phyloP scores from a whole-genome alignment of 2,329 filamentous ascomycete genomes.

The Diatrype stigma region DNA sequence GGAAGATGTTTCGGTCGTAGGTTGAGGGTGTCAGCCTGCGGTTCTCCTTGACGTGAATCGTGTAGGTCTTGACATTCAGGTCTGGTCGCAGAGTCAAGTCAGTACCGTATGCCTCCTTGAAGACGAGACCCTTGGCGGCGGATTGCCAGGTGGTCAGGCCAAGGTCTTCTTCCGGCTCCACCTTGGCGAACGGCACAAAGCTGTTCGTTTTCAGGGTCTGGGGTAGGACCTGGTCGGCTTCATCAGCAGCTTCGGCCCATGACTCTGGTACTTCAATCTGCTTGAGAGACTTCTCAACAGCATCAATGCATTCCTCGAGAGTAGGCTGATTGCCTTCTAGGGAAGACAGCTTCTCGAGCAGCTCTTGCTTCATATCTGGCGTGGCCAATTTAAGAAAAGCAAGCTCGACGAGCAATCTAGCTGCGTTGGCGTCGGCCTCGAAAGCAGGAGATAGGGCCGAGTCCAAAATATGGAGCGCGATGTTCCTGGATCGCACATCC shows the following conservation, averaged over 20 bases:
- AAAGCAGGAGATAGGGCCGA: conserved; percentile 62
- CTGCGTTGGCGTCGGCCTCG: conserved; percentile 57
- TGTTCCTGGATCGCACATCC: conserved; percentile 62
- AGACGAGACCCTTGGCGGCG: conserved; percentile 80
- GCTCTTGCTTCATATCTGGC: conserved; percentile 58
- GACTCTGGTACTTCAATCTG: conserved; percentile 70
- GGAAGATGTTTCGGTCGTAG: conserved; percentile 99
- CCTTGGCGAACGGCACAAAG: conserved; percentile 76
- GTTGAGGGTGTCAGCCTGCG: conserved; percentile 80
- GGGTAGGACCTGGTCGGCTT: conserved; percentile 52
- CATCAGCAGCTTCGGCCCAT: conserved; percentile 71
- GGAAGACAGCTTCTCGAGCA: conserved; percentile 61
- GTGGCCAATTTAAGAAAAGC: conserved; percentile 78
- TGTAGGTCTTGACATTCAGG: conserved; percentile 76
- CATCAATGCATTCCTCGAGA: conserved; percentile 57
- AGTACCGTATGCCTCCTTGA: conserved; percentile 91
- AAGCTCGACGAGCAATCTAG: conserved; percentile 69
- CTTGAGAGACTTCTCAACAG: conserved; percentile 65
- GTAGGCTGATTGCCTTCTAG: conserved; percentile 50
- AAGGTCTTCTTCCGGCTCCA: conserved; percentile 63
- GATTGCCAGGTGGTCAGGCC: conserved; percentile 73
- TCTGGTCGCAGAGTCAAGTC: conserved; percentile 75
- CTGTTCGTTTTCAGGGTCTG: conserved; percentile 70
- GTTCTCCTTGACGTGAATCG: conserved; percentile 91
- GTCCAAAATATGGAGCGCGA: conserved; percentile 74